phyloP scores from a whole-genome alignment of 108 stramenopile species.

The Nitzschia putrida region DNA sequence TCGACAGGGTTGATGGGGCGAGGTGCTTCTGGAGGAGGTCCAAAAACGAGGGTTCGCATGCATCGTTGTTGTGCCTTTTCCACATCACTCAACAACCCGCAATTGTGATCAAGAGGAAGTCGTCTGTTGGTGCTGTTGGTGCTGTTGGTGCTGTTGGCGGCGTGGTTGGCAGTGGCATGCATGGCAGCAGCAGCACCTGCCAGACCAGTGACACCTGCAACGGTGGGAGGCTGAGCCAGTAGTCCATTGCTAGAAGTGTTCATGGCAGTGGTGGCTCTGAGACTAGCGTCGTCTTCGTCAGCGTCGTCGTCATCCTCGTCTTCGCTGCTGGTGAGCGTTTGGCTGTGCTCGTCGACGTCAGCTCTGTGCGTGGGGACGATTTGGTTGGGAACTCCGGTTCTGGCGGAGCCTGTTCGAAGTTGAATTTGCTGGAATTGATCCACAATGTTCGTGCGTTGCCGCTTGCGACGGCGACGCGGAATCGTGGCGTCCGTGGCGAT shows the following conservation, averaged over 20 bases:
- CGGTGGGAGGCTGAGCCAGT: background rate
- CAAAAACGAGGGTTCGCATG: constrained; percentile 28
- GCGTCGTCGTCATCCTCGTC: constrained; percentile 5
- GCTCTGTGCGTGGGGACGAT: constrained; percentile 10
- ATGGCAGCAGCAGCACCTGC: background rate
- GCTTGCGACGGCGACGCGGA: constrained; percentile 1
- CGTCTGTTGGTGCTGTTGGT: background rate
- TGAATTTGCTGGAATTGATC: constrained; percentile 19
- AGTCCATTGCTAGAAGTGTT: background rate
- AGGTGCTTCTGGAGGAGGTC: background rate
- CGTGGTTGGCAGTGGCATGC: background rate
- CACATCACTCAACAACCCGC: constrained; percentile 13
- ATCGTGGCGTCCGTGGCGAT: constrained; percentile 9
- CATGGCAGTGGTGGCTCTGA: background rate
- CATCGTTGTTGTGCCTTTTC: constrained; percentile 27
- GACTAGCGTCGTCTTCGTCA: background rate
- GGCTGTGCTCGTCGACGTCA: constrained; percentile 2
- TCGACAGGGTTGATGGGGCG: constrained; percentile 23
- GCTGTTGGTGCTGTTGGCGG: background rate
- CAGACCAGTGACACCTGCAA: background rate
- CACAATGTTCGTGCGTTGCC: constrained; percentile 4
- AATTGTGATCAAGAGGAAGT: background rate
- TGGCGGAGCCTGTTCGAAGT: background rate
- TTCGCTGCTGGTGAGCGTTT: constrained; percentile 3
- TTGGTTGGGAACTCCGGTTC: constrained; percentile 19